Evolutionary conservation across 1,284 basidiomycete species (phyloP).

Genomic region (Apiotrichum porosum): DNA sequence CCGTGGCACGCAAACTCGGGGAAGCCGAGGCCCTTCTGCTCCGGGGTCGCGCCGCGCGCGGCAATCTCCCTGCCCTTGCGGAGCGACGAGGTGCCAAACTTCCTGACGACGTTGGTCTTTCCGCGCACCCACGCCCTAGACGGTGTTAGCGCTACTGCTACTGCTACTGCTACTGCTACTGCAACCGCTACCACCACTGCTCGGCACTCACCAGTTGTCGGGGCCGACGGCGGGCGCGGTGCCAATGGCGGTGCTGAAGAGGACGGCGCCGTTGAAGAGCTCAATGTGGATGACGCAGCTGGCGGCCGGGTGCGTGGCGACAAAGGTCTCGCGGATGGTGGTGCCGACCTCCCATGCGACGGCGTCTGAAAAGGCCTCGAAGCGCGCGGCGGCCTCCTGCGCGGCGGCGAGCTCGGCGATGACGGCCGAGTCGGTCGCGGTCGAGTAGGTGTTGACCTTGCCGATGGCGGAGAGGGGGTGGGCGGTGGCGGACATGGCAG

Average conservation of each 20-base stretch:
- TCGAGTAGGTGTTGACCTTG: background rate
- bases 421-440: background rate
- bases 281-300: constrained; percentile 39
- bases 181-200: background rate
- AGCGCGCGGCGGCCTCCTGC: constrained; percentile 20
- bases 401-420: constrained; percentile 14
- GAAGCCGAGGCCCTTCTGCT: constrained; percentile 27
- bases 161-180: background rate
- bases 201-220: constrained; percentile 35
- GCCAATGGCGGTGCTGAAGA: constrained; percentile 41
- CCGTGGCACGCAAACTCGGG: constrained; percentile 45
- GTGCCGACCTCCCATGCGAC: constrained; percentile 31
- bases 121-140: constrained; percentile 35
- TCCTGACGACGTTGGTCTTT: constrained; percentile 44
- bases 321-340: constrained; percentile 26
- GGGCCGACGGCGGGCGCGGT: constrained; percentile 29
- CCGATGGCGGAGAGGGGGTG: background rate
- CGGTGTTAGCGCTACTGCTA: background rate
- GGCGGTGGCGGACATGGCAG: too few relatives aligned
- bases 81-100: constrained; percentile 36
- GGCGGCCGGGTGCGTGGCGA: constrained; percentile 11
- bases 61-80: constrained; percentile 38
- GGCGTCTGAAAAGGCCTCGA: constrained; percentile 24
- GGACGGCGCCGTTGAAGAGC: constrained; percentile 36
- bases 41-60: constrained; percentile 24